phyloP scores from a whole-genome alignment of 2,329 filamentous ascomycete species.

The Colletotrichum sp. region DNA sequence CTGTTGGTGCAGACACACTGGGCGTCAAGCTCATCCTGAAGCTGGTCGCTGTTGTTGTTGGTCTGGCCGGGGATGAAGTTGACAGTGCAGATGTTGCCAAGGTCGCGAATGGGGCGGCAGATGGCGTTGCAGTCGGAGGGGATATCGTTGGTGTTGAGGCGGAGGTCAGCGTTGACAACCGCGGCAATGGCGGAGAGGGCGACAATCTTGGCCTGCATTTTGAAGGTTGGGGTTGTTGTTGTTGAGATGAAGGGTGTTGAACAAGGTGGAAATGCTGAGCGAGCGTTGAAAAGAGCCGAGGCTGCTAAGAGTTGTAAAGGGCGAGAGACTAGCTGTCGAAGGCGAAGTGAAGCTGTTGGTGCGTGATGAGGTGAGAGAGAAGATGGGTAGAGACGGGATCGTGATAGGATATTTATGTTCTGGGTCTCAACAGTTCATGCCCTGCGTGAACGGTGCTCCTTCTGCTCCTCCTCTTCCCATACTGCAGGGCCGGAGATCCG shows the following conservation, averaged over 20 bases:
- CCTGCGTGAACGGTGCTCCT: not conserved
- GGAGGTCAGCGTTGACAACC: conserved; percentile 35
- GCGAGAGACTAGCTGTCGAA: conserved; percentile 21
- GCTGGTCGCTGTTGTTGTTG: conserved; percentile 20
- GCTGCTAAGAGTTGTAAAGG: conserved; percentile 5
- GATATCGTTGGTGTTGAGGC: conserved; percentile 36
- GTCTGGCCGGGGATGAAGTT: conserved; percentile 24
- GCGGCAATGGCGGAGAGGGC: conserved; percentile 31
- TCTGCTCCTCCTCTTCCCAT: not conserved
- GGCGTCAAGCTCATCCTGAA: conserved; percentile 16
- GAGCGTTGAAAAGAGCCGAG: conserved; percentile 11
- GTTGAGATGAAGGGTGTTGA: not conserved
- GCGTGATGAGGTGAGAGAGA: conserved; percentile 1
- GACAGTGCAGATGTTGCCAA: conserved; percentile 39
- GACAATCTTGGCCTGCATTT: conserved; percentile 31
- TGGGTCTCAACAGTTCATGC: not conserved
- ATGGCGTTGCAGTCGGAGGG: conserved; percentile 37
- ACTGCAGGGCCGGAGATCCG: conserved; percentile 12
- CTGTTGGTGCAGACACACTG: conserved; percentile 21
- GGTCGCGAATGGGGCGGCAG: conserved; percentile 38
- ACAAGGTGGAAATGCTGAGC: not conserved
- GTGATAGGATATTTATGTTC: conserved; percentile 21
- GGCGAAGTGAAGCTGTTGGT: conserved; percentile 16
- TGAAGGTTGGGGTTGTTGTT: conserved; percentile 2
- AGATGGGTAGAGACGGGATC: not conserved